Evolutionary conservation across 225 moss, liverwort and hornwort genomes (phyloP).

Genomic region (Marchantia polymorpha): DNA sequence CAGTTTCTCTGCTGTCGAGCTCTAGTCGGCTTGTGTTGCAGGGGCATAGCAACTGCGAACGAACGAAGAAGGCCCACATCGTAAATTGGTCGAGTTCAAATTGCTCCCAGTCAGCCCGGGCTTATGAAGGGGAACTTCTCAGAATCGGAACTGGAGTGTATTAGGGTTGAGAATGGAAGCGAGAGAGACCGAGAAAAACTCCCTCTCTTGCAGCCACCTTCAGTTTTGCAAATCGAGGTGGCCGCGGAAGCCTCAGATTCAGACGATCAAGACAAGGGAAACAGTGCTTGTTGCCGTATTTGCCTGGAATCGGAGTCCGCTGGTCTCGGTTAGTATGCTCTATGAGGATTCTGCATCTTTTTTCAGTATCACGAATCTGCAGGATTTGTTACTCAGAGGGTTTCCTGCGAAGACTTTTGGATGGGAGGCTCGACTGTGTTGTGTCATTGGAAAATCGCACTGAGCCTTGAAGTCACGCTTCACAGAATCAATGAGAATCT

Average conservation of each 20-base stretch:
- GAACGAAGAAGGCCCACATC: not conserved
- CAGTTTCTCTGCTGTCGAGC: not conserved
- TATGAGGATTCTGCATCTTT: not conserved
- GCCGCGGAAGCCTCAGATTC: slow-evolving; percentile 17
- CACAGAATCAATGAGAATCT: too few species aligned
- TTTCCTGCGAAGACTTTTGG: not conserved
- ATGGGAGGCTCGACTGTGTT: not conserved
- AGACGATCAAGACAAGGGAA: slow-evolving; percentile 35
- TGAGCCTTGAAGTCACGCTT: too few species aligned
- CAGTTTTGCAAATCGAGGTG: slow-evolving; percentile 34
- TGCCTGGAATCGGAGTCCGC: slow-evolving; percentile 43
- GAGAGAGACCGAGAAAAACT: slow-evolving; percentile 28
- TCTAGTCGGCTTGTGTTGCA: not conserved
- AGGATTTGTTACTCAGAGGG: not conserved
- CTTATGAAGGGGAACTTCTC: slow-evolving; percentile 42
- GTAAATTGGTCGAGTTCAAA: not conserved
- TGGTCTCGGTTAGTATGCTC: slow-evolving; percentile 24
- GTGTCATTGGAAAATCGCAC: not conserved
- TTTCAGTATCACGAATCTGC: not conserved
- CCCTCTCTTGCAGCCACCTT: slow-evolving; percentile 38
- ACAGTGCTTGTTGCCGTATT: slow-evolving; percentile 41
- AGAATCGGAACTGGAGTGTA: slow-evolving; percentile 31
- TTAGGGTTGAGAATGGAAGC: slow-evolving; percentile 27
- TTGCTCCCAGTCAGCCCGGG: not conserved
- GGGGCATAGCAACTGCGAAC: not conserved